Percentiles rank a stretch among this genome's conserved stretches.
phyloP scores from a whole-genome alignment of 176 grass and related monocot genomes.

The Saccharum spontaneum region DNA sequence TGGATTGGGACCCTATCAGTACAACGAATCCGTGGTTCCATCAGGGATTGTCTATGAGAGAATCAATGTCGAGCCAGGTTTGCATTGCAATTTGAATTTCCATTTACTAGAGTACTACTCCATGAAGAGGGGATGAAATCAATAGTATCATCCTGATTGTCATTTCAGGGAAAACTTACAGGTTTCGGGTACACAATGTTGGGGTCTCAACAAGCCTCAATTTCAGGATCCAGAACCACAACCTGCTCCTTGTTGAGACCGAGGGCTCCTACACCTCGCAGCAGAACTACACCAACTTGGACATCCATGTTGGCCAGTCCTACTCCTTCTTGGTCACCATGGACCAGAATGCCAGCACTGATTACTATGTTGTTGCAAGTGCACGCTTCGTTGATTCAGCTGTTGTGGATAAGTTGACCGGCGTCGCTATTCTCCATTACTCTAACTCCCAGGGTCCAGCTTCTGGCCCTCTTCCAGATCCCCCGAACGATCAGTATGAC shows the following conservation, averaged over 20 bases:
- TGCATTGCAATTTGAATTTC: background rate
- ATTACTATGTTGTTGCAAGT: slow-evolving; percentile 85
- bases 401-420: slow-evolving; percentile 58
- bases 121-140: background rate
- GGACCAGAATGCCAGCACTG: slow-evolving; percentile 82
- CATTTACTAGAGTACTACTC: background rate
- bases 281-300: slow-evolving; percentile 94
- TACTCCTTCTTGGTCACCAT: slow-evolving; percentile 91
- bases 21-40: slow-evolving; percentile 63
- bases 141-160: background rate
- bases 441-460: slow-evolving; percentile 76
- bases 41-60: slow-evolving; percentile 65
- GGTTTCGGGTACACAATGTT: slow-evolving; percentile 85
- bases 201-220: slow-evolving; percentile 83
- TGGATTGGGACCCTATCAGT: slow-evolving; percentile 74
- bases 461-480: slow-evolving; percentile 74
- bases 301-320: slow-evolving; percentile 92
- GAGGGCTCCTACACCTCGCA: slow-evolving; percentile 95
- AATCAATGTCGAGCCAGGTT: slow-evolving; percentile 81
- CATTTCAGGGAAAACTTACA: slow-evolving; percentile 78
- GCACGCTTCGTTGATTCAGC: slow-evolving; percentile 58
- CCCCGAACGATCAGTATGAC: slow-evolving; percentile 79
- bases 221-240: slow-evolving; percentile 92
- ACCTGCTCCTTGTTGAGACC: slow-evolving; percentile 74
- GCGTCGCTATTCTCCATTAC: slow-evolving; percentile 82